A percentile compares a stretch with the other conserved stretches of the same genome.
phyloP scores from a whole-genome alignment of 2,329 filamentous ascomycete genomes.

The Sarocladium brachiariae region DNA sequence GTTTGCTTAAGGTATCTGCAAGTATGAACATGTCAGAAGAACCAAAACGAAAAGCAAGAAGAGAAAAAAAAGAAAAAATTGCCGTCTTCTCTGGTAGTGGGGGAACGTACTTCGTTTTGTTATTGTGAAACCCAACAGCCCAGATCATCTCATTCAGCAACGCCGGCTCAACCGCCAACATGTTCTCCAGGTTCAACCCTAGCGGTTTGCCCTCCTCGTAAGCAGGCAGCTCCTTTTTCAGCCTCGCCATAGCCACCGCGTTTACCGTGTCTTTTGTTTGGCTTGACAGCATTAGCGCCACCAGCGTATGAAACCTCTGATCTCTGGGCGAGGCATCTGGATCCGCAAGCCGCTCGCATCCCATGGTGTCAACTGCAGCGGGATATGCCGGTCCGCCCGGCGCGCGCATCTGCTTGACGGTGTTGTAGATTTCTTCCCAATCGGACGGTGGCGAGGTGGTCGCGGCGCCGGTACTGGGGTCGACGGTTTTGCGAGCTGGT shows the following conservation, averaged over 20 bases:
- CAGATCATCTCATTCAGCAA: conserved; percentile 67
- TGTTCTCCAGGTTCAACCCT: conserved; percentile 66
- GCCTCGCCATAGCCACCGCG: conserved; percentile 69
- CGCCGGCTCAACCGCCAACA: conserved; percentile 63
- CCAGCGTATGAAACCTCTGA: conserved; percentile 57
- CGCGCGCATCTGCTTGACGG: conserved; percentile 69
- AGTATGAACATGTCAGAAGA: neutral
- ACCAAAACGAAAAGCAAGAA: neutral
- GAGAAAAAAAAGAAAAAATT: conserved; percentile 12
- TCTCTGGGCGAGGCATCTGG: neutral
- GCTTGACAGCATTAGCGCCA: conserved; percentile 83
- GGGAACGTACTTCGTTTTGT: conserved; percentile 66
- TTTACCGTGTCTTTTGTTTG: conserved; percentile 94
- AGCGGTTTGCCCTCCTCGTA: conserved; percentile 33
- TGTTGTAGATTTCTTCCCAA: conserved; percentile 77
- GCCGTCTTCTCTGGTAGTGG: neutral
- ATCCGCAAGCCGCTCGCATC: conserved; percentile 5
- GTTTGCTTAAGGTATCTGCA: conserved; percentile 61
- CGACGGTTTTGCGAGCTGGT: conserved; percentile 37
- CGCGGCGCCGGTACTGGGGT: conserved; percentile 32
- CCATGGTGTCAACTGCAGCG: conserved; percentile 17
- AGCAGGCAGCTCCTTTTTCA: conserved; percentile 67
- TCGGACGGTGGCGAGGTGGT: conserved; percentile 58
- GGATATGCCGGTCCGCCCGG: conserved; percentile 49
- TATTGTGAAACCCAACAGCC: conserved; percentile 89